These are phyloP conservation scores for Erysimum cheiranthoides DNA, from an alignment of 345 rosid species.

Conservation along the genomic window DNA sequence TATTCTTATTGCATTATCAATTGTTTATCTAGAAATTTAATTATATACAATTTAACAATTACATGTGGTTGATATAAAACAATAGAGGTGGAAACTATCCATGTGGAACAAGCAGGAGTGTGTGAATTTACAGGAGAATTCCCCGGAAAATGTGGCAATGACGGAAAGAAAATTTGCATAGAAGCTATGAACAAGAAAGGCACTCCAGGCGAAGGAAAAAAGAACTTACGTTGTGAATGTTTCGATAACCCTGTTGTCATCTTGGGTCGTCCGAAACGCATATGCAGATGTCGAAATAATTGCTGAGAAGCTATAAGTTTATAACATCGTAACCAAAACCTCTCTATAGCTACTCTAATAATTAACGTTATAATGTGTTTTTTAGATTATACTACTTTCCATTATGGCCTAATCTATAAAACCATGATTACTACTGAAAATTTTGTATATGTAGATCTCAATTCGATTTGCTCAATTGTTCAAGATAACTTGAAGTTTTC, in stretches of 20 bases:
- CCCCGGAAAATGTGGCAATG: conserved; percentile 35
- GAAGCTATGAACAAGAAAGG: background rate
- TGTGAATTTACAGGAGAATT: conserved; percentile 20
- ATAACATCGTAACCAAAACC: background rate
- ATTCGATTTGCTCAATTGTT: background rate
- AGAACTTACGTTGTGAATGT: conserved; percentile 24
- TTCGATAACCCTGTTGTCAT: conserved; percentile 31
- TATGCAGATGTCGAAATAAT: conserved; percentile 37
- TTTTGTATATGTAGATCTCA: background rate
- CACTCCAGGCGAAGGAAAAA: background rate
- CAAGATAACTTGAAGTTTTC: background rate
- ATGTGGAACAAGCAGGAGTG: background rate
- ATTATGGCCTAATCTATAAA: background rate
- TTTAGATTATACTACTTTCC: background rate
- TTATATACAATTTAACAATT: background rate
- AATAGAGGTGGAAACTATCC: conserved; percentile 13
- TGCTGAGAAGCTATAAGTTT: background rate
- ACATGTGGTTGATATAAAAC: background rate
- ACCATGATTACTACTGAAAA: background rate
- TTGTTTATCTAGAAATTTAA: background rate
- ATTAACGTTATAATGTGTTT: conserved; percentile 8
- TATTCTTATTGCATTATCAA: background rate
- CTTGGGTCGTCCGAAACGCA: background rate
- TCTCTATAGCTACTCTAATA: conserved; percentile 2
- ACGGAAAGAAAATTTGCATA: conserved; percentile 18